Base-by-base conservation (phyloP, 148 eudicot genomes). In the Cornus florida region DNA sequence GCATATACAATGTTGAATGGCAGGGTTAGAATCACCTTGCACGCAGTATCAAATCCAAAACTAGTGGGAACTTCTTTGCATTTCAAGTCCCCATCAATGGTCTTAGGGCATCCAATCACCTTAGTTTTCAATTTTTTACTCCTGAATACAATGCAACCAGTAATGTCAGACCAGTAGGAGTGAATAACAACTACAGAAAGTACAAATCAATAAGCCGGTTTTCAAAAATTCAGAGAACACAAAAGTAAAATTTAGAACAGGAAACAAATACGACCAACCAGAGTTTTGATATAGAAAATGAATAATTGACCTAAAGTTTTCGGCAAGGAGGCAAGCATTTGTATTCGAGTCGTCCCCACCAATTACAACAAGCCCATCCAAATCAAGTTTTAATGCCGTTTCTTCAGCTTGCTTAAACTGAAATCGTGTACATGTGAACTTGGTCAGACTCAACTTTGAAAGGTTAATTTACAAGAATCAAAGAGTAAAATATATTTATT, bases 11-110 rank as follows among this genome's bases (percentile, higher is more conserved):
- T 43, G 71, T 28, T 43, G 11, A 48, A 48, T 23, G 48, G 48
- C 53, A 69, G 19, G 59, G 22, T 22, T 28, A 73, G 84, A 64
- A 77, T 86, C 81, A 96, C 99, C 99, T 94, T 97, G 92, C 99
- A 97, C 72, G 99, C 99, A 78, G 99, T 97, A 85, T 97, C 99
- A 91, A 97, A 96, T 50, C 99, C 99, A 86, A 97, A 97, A 85
- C 99, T 97, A 64, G 84, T 73, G 12, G 99, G 99, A 71, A 94
- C 99, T 81, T 94, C 98, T 84, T 97, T 97, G 89, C 92, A 83
- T 81, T 97, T 96, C 62, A 97, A 88, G 85, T 97, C 99, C 78
- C 99, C 99, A 76, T 97, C 99, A 83, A 97, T 97, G 53, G 99
- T 97, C 89, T 97, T 96, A 41, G 99, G 99, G 83, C 99, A 97